Base-by-base conservation (phyloP, 225 moss, liverwort and hornwort genomes). In the Sphagnum contortum region DNA sequence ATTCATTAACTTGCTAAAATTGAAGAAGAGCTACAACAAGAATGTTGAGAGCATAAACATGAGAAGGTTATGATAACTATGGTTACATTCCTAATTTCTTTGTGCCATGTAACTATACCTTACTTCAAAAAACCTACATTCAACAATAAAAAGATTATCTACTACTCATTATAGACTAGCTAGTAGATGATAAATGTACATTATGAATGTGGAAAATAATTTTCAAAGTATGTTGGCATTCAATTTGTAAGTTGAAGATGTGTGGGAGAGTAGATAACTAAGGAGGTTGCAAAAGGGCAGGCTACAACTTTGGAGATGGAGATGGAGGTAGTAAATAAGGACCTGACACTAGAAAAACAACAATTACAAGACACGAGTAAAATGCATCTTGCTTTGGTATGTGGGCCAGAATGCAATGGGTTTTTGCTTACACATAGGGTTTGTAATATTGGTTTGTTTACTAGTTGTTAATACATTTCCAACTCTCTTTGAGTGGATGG, bases 381-480 rank as follows among this genome's bases (percentile, higher is more conserved):
- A 99, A 80, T 91, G 93, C 65, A 93, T 99, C 77, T 89, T 99
- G 67, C 91, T 99, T 79, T 80, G 90, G 88, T 91, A 79, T 63
- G 83, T 72, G 5, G 48, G 52, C 49, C 53, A 2, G 0, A 9
- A 2, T 52, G 52, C 2, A 29, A 1, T 29, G 29, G 29, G 29
- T 29, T 29, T 29, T 29, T 29, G 29, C 29, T 29, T 29, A 29
- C 29, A 29, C 29, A 29, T 29, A 29, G 29, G 29, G 29, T 29
- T 29, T 29, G 29, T 29, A 29, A 29, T 1, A 29, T 29, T 29
- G 29, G 29, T 29, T 29, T 29, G 29, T 29, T 29, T 29, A 1
- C 29, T 29, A 29, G 1, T 29, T 29, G 29, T 29, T 29, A 29
- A 29, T 29, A 29, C 29, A 0, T 29, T 29, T 29, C 29, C 29